Evolutionary conservation across 2,329 filamentous ascomycete genomes (phyloP).

Genomic region (Pseudopithomyces chartarum): DNA sequence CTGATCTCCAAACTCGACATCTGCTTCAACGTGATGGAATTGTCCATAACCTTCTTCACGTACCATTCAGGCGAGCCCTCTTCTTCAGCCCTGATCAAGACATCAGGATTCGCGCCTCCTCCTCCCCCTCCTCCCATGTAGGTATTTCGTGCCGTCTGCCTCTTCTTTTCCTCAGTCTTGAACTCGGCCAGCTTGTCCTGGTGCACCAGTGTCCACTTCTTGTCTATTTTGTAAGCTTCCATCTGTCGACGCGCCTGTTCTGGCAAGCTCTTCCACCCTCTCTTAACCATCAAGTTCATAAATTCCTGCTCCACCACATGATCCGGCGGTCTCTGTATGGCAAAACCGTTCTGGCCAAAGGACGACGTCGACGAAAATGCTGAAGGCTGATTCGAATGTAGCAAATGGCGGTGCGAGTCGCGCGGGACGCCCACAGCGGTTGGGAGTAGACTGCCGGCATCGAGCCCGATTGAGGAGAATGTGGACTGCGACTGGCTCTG

Average conservation of each 20-base stretch:
- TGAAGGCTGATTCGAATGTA: constrained; percentile 50
- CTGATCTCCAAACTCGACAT: constrained; percentile 93
- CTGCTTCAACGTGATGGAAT: constrained; percentile 88
- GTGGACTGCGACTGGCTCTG: constrained; percentile 63
- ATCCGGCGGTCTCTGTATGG: constrained; percentile 75
- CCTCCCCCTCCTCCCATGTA: constrained; percentile 50
- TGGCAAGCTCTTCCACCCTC: constrained; percentile 95
- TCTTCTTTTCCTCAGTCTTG: constrained; percentile 91
- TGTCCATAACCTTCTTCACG: constrained; percentile 94
- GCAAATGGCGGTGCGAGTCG: constrained; percentile 48
- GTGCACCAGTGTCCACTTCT: constrained; percentile 97
- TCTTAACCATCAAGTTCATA: constrained; percentile 91
- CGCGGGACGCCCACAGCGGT: constrained; percentile 46
- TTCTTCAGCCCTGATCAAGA: constrained; percentile 82
- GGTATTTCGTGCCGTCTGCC: constrained; percentile 72
- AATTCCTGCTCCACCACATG: constrained; percentile 89
- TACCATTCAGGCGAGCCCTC: constrained; percentile 98
- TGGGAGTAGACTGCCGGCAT: constrained; percentile 46
- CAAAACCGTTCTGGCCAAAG: constrained; percentile 59
- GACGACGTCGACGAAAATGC: constrained; percentile 55
- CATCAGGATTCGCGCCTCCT: constrained; percentile 61
- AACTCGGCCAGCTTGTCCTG: constrained; percentile 92
- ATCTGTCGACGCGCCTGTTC: constrained; percentile 95
- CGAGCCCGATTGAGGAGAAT: constrained; percentile 52
- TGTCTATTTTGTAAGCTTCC: constrained; percentile 89